These are phyloP conservation scores for Musa balbisiana DNA, from an alignment of 202 grass and related monocot genomes.

Conservation along the genomic window DNA sequence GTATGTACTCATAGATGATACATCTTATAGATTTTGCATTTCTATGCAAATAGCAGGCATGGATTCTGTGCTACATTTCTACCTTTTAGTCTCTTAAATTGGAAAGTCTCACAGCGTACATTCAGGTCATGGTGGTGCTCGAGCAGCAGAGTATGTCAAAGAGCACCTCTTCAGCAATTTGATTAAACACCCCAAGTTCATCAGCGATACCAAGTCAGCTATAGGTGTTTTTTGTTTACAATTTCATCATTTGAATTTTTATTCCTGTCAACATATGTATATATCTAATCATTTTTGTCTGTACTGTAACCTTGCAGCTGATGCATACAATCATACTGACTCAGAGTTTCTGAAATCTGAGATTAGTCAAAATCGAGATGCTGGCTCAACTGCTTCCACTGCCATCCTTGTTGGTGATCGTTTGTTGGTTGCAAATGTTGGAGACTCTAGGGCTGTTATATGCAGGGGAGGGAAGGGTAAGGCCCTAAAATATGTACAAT, in stretches of 20 bases:
- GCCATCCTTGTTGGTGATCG: slow-evolving; percentile 73
- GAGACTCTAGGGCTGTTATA: slow-evolving; percentile 80
- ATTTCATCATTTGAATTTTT: too few species aligned
- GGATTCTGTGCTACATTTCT: background rate
- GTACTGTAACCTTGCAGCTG: slow-evolving; percentile 35
- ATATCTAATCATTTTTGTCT: background rate
- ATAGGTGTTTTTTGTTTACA: slow-evolving; percentile 41
- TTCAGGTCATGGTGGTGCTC: slow-evolving; percentile 83
- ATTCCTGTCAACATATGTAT: background rate
- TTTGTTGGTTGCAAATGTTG: slow-evolving; percentile 88
- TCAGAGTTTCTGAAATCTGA: slow-evolving; percentile 84
- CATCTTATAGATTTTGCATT: too few species aligned
- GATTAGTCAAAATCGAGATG: slow-evolving; percentile 70
- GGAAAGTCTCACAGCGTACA: background rate
- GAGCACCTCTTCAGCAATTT: slow-evolving; percentile 79
- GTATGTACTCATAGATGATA: background rate
- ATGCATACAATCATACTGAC: slow-evolving; percentile 84
- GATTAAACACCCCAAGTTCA: slow-evolving; percentile 75
- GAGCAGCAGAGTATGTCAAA: slow-evolving; percentile 87
- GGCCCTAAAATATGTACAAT: background rate
- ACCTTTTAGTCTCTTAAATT: background rate
- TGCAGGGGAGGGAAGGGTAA: slow-evolving; percentile 81
- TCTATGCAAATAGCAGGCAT: background rate
- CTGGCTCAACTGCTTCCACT: slow-evolving; percentile 83
- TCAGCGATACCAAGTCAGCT: slow-evolving; percentile 65